Evolutionary conservation across 148 eudicot species (phyloP), one percentile per base, ranked within the genome.

Genomic region (Rhododendron vialii): DNA sequence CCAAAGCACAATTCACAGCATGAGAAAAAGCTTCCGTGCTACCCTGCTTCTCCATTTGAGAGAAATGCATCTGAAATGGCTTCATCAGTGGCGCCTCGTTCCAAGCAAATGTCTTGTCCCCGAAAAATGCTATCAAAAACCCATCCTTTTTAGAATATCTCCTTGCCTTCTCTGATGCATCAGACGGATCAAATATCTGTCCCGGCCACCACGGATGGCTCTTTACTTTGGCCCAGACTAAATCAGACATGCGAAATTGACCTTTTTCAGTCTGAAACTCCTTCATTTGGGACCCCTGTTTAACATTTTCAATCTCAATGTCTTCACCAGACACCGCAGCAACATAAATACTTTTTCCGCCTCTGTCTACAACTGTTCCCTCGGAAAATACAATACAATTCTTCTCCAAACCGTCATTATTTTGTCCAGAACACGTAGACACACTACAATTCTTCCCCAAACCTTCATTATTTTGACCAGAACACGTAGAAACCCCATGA

Each of bases 121-220:
- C 96, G 81, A 91, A 94, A 88, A 94, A 95, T 2, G 94, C 94
- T 73, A 95, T 87, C 88, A 95, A 85, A 82, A 89, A 90, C 53
- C 90, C 65, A 35, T 90, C 92, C 28, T 90, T 88, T 85, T 89
- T 94, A 17, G 75, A 90, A 83, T 93, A 86, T 45, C 91, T 94
- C 88, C 24, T 88, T 38, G 95, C 96, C 83, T 86, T 91, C 35
- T 89, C 90, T 1, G 98, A 90, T 38, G 97, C 89, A 91, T 92
- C 93, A 38, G 88, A 89, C 50, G 92, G 89, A 71, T 89, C 92
- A 86, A 92, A 92, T 87, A 95, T 94, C 89, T 95, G 98, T 24
- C 94, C 98, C 17, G 98, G 98, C 98, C 98, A 95, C 98, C 98
- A 95, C 2, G 97, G 98, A 88, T 95, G 96, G 87, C 95, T 91